phyloP scores from a whole-genome alignment of 768 basidiomycete genomes.

The Hericium alpestre region DNA sequence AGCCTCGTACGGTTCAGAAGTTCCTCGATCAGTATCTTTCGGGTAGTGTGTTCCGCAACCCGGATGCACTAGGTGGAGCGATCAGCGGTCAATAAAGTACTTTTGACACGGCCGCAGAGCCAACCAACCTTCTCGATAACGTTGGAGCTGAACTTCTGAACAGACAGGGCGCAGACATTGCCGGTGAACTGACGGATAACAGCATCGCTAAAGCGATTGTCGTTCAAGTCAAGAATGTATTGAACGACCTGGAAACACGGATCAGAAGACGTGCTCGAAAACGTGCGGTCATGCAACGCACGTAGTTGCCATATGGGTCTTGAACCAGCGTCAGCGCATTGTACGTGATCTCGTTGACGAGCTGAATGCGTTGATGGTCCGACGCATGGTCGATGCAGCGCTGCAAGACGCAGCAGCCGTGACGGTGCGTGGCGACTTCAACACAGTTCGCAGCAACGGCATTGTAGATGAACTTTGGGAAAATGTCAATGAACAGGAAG shows the following conservation, averaged over 20 bases:
- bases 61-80: conserved; percentile 49
- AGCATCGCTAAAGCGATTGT: conserved; percentile 94
- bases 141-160: conserved; percentile 99
- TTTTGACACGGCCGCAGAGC: background rate
- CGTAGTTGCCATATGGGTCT: conserved; percentile 92
- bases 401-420: conserved; percentile 97
- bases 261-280: background rate
- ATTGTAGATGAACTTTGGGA: conserved; percentile 87
- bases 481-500: background rate
- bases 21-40: conserved; percentile 92
- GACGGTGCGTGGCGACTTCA: conserved; percentile 95
- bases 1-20: conserved; percentile 87
- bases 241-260: conserved; percentile 65
- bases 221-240: conserved; percentile 97
- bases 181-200: conserved; percentile 97
- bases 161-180: conserved; percentile 94
- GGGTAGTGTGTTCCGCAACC: conserved; percentile 89
- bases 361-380: conserved; percentile 86
- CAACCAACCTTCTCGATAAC: conserved; percentile 83
- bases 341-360: conserved; percentile 98
- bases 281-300: conserved; percentile 24
- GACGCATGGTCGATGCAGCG: conserved; percentile 98
- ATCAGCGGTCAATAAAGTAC: background rate
- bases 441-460: conserved; percentile 98
- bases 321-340: conserved; percentile 96